These are phyloP conservation scores for Wallacemonas sp. DNA, from an alignment of 208 protist genomes.

Conservation along the genomic window DNA sequence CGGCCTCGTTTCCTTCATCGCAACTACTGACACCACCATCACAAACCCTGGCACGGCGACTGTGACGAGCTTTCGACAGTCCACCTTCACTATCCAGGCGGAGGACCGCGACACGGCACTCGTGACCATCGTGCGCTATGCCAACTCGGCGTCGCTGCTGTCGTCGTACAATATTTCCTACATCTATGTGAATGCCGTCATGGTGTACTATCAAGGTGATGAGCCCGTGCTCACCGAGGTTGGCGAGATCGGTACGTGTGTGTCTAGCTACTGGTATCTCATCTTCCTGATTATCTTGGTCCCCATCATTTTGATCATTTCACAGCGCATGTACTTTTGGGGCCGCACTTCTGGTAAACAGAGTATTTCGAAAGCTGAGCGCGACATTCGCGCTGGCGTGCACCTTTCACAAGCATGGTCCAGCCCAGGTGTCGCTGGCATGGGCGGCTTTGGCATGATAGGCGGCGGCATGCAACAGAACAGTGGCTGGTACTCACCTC, in stretches of 20 bases:
- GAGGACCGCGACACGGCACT: slow-evolving; percentile 39
- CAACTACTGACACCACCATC: slow-evolving; percentile 14
- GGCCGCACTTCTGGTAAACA: slow-evolving; percentile 54
- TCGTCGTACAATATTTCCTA: slow-evolving; percentile 42
- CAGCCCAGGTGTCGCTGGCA: not conserved
- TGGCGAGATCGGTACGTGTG: slow-evolving; percentile 46
- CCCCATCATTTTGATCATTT: slow-evolving; percentile 59
- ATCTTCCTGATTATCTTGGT: slow-evolving; percentile 81
- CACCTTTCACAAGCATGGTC: slow-evolving; percentile 17
- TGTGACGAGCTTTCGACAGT: slow-evolving; percentile 15
- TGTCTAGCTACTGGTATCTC: slow-evolving; percentile 77
- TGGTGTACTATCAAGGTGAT: slow-evolving; percentile 43
- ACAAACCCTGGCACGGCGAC: not conserved
- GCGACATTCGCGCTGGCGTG: slow-evolving; percentile 74
- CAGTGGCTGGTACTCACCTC: slow-evolving; percentile 6
- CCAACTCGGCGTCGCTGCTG: slow-evolving; percentile 48
- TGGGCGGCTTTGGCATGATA: slow-evolving; percentile 12
- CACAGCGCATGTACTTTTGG: slow-evolving; percentile 47
- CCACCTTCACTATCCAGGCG: slow-evolving; percentile 25
- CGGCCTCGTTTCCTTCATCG: slow-evolving; percentile 26
- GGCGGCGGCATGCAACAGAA: slow-evolving; percentile 3
- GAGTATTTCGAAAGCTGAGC: slow-evolving; percentile 44
- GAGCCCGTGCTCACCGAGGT: slow-evolving; percentile 18
- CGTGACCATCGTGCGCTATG: slow-evolving; percentile 44
- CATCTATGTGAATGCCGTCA: slow-evolving; percentile 36